Evolutionary conservation across 148 eudicot species (phyloP).

Genomic region (Chenopodium suecicum): DNA sequence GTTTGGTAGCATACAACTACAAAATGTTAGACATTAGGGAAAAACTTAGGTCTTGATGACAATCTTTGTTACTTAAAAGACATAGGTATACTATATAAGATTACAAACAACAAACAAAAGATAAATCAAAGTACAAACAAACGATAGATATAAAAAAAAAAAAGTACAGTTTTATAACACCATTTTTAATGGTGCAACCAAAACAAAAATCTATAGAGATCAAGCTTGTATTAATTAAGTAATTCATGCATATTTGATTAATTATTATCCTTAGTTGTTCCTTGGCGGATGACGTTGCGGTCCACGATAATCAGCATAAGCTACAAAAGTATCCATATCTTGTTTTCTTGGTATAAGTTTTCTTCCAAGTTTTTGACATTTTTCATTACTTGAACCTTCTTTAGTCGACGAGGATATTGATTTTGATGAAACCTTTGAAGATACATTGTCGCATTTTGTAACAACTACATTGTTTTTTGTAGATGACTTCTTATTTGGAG

Average conservation of each 20-base stretch:
- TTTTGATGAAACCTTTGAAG: conserved; percentile 9
- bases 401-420: not conserved
- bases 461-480: not conserved
- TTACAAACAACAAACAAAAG: not conserved
- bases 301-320: conserved; percentile 32
- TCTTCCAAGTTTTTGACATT: not conserved
- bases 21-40: not conserved
- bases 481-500: not conserved
- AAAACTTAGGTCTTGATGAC: not conserved
- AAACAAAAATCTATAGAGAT: not conserved
- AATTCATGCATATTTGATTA: not conserved
- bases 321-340: conserved; percentile 32
- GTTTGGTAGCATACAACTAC: not conserved
- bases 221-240: not conserved
- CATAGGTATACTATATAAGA: not conserved
- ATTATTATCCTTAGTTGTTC: conserved; percentile 14
- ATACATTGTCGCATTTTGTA: not conserved
- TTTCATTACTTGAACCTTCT: not conserved
- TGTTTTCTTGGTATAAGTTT: conserved; percentile 18
- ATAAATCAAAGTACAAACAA: not conserved
- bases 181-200: not conserved
- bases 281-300: conserved; percentile 28
- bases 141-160: not conserved
- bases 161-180: too few relatives aligned
- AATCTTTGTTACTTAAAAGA: not conserved